A percentile compares a stretch with the other conserved stretches of the same genome.
Evolutionary conservation across 163 green algal genomes (phyloP).

Genomic region (Volvox carteri): DNA sequence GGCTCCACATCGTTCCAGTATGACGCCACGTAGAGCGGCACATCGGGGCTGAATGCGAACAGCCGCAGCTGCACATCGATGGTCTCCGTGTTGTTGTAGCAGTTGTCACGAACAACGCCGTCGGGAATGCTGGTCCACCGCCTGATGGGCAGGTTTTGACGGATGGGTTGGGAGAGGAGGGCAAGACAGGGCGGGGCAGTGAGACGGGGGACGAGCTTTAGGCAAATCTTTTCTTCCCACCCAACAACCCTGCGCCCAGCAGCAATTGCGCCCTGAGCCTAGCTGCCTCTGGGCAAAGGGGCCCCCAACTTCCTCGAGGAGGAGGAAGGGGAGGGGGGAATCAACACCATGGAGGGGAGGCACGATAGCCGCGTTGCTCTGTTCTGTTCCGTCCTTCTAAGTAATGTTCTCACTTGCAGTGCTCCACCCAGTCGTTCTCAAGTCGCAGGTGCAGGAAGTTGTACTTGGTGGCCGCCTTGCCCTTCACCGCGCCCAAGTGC

Average conservation of each 20-base stretch:
- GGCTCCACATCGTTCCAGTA: conserved; percentile 51
- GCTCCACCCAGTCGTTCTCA: conserved; percentile 71
- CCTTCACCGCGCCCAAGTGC: conserved; percentile 29
- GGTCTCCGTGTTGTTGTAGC: conserved; percentile 70
- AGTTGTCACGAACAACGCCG: conserved; percentile 69
- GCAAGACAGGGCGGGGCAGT: too few species aligned
- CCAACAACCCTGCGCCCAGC: too few species aligned
- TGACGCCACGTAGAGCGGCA: conserved; percentile 56
- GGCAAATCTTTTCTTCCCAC: too few species aligned
- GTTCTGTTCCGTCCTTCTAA: too few species aligned
- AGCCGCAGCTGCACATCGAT: conserved; percentile 56
- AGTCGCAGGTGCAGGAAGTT: conserved; percentile 73
- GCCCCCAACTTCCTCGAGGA: too few species aligned
- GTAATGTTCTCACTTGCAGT: conserved; percentile 63
- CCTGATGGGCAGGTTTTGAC: background rate
- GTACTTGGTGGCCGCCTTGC: conserved; percentile 44
- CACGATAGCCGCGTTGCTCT: too few species aligned
- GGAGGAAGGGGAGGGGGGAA: too few species aligned
- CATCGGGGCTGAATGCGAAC: conserved; percentile 37
- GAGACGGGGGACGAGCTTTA: too few species aligned
- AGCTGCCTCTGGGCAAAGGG: too few species aligned
- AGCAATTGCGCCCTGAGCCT: too few species aligned
- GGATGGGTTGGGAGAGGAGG: background rate
- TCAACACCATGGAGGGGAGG: too few species aligned
- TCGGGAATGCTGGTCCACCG: conserved; percentile 52